phyloP scores from a whole-genome alignment of 2,329 filamentous ascomycete species.

The Penicillium sp. region DNA sequence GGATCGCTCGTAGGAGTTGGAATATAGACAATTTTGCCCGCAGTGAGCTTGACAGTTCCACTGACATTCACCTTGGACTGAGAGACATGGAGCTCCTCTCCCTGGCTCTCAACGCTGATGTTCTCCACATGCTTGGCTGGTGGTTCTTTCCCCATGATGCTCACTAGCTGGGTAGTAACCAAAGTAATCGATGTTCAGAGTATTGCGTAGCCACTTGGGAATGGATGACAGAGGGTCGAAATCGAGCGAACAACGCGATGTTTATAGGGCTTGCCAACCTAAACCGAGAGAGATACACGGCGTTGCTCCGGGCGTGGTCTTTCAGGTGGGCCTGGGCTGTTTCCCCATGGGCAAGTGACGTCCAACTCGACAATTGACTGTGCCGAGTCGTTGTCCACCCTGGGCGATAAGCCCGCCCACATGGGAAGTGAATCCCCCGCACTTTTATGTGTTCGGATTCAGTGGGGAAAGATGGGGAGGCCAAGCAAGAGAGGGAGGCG shows the following conservation, averaged over 20 bases:
- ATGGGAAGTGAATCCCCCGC: constrained; percentile 7
- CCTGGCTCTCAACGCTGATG: not conserved
- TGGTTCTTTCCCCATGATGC: not conserved
- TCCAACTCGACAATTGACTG: not conserved
- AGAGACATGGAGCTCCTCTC: not conserved
- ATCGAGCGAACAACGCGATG: not conserved
- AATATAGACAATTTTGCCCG: constrained; percentile 40
- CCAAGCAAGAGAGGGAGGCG: not conserved
- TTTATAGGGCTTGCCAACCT: not conserved
- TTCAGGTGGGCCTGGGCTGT: not conserved
- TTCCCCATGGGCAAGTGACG: not conserved
- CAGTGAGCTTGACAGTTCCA: constrained; percentile 36
- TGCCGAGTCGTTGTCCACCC: not conserved
- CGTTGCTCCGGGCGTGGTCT: not conserved
- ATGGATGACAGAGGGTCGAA: no score
- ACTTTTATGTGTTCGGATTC: not conserved
- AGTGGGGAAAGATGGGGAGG: not conserved
- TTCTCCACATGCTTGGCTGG: constrained; percentile 1
- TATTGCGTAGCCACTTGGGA: not conserved
- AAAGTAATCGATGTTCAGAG: not conserved
- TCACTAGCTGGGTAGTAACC: not conserved
- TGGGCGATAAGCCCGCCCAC: not conserved
- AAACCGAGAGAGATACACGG: not conserved
- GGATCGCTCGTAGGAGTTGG: constrained; percentile 42
- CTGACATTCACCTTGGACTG: constrained; percentile 21